phyloP scores from a whole-genome alignment of 768 basidiomycete species.

The Termitomyces sp. region DNA sequence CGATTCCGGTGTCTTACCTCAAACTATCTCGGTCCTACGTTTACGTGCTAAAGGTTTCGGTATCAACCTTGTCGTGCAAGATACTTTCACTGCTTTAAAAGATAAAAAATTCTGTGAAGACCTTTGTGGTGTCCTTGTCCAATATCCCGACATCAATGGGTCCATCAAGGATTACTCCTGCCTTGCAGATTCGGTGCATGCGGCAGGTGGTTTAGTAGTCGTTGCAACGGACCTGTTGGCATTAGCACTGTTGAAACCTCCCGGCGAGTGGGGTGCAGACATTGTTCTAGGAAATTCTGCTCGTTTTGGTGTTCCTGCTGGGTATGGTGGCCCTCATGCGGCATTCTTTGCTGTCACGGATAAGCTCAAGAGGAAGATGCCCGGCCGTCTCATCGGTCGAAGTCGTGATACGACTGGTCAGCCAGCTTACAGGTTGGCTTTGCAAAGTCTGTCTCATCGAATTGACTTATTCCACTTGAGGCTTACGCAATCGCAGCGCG shows the following conservation, averaged over 20 bases:
- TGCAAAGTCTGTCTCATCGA: constrained; percentile 70
- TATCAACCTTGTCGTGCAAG: constrained; percentile 71
- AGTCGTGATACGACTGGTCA: constrained; percentile 82
- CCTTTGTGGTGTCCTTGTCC: constrained; percentile 83
- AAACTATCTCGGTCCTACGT: constrained; percentile 84
- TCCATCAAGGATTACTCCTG: constrained; percentile 65
- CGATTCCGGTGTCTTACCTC: constrained; percentile 76
- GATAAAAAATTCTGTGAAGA: constrained; percentile 51
- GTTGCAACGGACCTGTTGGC: constrained; percentile 92
- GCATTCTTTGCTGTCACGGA: constrained; percentile 97
- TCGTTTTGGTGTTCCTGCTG: constrained; percentile 93
- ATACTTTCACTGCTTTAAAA: constrained; percentile 43
- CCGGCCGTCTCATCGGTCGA: constrained; percentile 90
- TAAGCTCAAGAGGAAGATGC: constrained; percentile 94
- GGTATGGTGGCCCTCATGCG: constrained; percentile 97
- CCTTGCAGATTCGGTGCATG: constrained; percentile 66
- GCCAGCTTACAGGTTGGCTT: constrained; percentile 84
- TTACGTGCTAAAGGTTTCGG: constrained; percentile 94
- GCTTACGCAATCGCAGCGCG: constrained; percentile 49
- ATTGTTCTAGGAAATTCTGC: constrained; percentile 93
- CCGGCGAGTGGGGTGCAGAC: constrained; percentile 99
- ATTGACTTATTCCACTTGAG: background rate
- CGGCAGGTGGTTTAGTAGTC: constrained; percentile 71
- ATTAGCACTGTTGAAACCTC: constrained; percentile 87
- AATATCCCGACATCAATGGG: constrained; percentile 93